phyloP scores from a whole-genome alignment of 768 basidiomycete species.

The Cystobasidium tubakii region DNA sequence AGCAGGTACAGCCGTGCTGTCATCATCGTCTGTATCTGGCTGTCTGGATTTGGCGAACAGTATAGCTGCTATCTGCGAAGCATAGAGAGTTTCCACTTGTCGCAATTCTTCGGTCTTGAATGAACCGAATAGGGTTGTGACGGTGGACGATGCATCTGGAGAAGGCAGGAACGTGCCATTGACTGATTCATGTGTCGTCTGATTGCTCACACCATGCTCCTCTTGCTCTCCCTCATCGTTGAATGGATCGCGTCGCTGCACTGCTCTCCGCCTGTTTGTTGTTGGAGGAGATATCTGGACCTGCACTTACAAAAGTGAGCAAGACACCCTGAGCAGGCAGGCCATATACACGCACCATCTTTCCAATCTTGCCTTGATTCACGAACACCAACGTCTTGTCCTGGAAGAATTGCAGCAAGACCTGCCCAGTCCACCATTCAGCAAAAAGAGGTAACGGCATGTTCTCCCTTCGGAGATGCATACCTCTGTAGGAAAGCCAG shows the following conservation, averaged over 20 bases:
- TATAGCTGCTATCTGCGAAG: conserved; percentile 27
- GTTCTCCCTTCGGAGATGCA: too few relatives aligned
- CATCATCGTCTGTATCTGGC: background rate
- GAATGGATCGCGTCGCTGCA: background rate
- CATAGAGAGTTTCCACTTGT: conserved; percentile 13
- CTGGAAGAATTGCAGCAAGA: conserved; percentile 25
- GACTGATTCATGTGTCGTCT: background rate
- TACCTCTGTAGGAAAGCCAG: conserved; percentile 34
- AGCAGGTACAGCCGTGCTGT: background rate
- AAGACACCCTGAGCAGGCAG: background rate
- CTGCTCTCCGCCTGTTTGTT: background rate
- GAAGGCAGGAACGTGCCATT: conserved; percentile 12
- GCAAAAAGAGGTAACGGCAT: too few relatives aligned
- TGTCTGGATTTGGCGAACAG: background rate
- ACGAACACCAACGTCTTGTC: conserved; percentile 21
- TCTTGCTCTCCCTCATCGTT: background rate
- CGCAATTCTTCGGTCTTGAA: background rate
- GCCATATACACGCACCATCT: conserved; percentile 6
- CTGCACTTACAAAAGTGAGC: too few relatives aligned
- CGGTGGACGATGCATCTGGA: conserved; percentile 14
- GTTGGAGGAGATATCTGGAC: conserved; percentile 30
- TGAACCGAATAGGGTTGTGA: conserved; percentile 21
- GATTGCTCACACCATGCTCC: background rate
- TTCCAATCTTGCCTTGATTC: conserved; percentile 23
- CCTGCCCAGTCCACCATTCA: background rate